Evolutionary conservation across 2,329 filamentous ascomycete species (phyloP), one percentile per base, ranked within the genome.

Genomic region (Ophioceras dolichostomum): DNA sequence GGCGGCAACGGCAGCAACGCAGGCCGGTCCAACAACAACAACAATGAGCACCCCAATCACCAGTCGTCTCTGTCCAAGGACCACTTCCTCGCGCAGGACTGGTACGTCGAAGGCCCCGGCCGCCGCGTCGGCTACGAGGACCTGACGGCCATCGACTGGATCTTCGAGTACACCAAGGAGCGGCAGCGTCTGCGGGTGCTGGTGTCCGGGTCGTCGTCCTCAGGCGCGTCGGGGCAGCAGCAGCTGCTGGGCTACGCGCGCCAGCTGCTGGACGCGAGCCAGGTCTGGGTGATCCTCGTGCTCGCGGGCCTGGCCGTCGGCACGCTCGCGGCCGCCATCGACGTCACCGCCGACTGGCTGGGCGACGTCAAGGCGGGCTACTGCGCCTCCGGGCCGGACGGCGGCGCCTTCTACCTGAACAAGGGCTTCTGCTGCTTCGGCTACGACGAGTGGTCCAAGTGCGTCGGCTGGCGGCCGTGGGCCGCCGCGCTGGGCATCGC

Each of bases 91-190:
- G 51, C 55, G 21, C 58, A 68, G 4, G 89, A 96, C 57, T 96
- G 89, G 89, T 83, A 93, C 54, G 71, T 81, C 34, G 89, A 95
- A 58, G 87, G 86, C 1, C 87, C 85, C 0, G 88, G 88, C 1
- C 76, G 86, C 37, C 76, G 91, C 52, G 88, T 95, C 27, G 89
- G 84, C 38, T 98, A 98, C 62, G 89, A 95, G 53, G 83, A 98
- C 60, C 68, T 95, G 56, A 95, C 89, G 13, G 89, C 91, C 41
- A 98, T 98, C 56, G 91, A 98, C 64, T 98, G 91, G 91, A 96
- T 96, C 54, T 96, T 94, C 50, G 91, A 98, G 59, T 94, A 96
- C 54, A 91, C 84, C 37, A 95, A 95, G 58, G 91, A 98, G 62
- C 76, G 91, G 16, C 86, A 94, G 57, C 76, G 91, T 18, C 64